Base-by-base conservation (phyloP, 805 yeast species). In the Phaffomyces opuntiae region DNA sequence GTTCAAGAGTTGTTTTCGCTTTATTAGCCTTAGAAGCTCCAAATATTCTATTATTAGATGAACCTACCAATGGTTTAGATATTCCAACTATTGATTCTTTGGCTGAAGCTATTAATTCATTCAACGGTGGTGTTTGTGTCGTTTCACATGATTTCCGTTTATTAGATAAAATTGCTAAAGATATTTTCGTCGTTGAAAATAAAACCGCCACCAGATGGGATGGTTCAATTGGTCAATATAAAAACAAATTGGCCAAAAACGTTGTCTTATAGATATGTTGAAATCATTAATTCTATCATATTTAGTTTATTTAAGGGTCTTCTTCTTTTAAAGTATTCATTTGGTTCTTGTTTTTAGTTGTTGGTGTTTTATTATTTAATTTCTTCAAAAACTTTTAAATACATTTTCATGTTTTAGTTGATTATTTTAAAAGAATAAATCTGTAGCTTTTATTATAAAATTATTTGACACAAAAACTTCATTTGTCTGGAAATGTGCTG, bases 11-110 rank as follows among this genome's bases (percentile, higher is more conserved):
- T 56, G 99, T 93, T 47, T 93, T 93, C 64, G 98, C 98, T 11
- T 74, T 93, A 56, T 78, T 93, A 62, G 99, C 99, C 43, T 76
- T 93, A 56, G 97, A 93, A 72, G 73, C 86, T 52, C 99, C 99
- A 62, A 93, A 93, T 72, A 87, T 93, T 68, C 75, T 93, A 60
- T 74, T 93, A 65, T 76, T 93, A 72, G 99, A 93, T 76, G 99
- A 93, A 83, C 99, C 99, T 80, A 93, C 99, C 56, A 93, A 93
- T 78, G 98, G 98, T 78, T 77, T 93, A 70, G 99, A 93, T 76
- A 91, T 93, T 60, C 89, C 97, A 62, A 90, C 99, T 43, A 93
- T 93, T 65, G 99, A 93, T 71, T 93, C 99, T 38, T 76, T 93
- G 61, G 99, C 97, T 44, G 95, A 85, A 47, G 99, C 99, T 53